Conservation (phyloP, 495 filamentous ascomycete genomes). For the Cladorrhinum samala region DNA sequence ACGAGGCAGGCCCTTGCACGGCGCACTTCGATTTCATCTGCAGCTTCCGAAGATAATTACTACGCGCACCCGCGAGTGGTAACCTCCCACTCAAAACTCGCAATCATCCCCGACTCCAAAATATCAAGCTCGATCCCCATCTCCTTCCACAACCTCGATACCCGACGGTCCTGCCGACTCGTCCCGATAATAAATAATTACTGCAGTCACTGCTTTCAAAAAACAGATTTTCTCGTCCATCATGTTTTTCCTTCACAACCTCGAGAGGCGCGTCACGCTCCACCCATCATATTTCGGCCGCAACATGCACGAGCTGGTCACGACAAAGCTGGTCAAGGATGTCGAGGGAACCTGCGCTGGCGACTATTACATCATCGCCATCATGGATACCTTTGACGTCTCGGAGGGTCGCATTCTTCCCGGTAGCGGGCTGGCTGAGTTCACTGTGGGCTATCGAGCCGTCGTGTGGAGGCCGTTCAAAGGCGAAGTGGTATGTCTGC, state of each 20-base stretch:
- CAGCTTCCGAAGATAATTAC: too few species aligned
- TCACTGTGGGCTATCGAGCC: conserved; percentile 88
- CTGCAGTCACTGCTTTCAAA: too few species aligned
- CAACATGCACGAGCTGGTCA: conserved; percentile 83
- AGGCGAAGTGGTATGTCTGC: conserved; percentile 76
- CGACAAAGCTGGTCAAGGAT: conserved; percentile 76
- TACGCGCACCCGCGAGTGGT: too few species aligned
- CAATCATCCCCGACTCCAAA: too few species aligned
- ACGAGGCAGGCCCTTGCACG: neutral
- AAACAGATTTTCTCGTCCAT: conserved; percentile 12
- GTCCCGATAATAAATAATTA: neutral
- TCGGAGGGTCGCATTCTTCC: conserved; percentile 88
- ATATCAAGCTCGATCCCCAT: too few species aligned
- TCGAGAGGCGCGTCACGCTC: conserved; percentile 85
- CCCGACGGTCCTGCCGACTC: too few species aligned
- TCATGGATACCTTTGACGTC: conserved; percentile 90
- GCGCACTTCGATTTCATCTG: too few species aligned
- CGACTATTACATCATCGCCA: conserved; percentile 90
- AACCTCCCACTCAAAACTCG: too few species aligned
- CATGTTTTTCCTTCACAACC: conserved; percentile 97
- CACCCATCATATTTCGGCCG: conserved; percentile 95
- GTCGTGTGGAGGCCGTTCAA: conserved; percentile 97
- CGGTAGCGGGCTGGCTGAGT: conserved; percentile 82
- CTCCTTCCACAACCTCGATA: too few species aligned
- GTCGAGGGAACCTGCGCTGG: conserved; percentile 92